Conservation (phyloP, 2,329 filamentous ascomycete species). For the Arthrocladium fulminans region DNA sequence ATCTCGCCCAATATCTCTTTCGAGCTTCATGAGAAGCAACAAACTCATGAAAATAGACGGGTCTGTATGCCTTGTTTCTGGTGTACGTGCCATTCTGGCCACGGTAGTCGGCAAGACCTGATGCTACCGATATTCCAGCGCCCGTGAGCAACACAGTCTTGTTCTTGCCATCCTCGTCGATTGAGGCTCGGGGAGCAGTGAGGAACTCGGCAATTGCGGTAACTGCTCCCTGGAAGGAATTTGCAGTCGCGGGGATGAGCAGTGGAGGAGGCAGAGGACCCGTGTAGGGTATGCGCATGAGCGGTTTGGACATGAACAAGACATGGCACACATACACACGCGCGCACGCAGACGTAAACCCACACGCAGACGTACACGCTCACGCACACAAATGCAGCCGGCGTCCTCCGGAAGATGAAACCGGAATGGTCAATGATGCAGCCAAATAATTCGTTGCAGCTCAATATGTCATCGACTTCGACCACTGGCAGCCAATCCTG, state of each 20-base stretch:
- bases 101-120: conserved; percentile 85
- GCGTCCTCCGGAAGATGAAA: not conserved
- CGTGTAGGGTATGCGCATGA: conserved; percentile 87
- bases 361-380: too few relatives aligned
- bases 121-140: conserved; percentile 87
- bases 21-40: conserved; percentile 68
- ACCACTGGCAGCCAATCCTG: not conserved
- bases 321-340: conserved; percentile 23
- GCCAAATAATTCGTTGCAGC: not conserved
- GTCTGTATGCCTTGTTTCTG: conserved; percentile 79
- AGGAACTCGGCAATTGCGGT: conserved; percentile 71
- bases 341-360: not conserved
- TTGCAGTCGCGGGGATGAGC: conserved; percentile 64
- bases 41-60: conserved; percentile 92
- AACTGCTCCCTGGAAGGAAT: conserved; percentile 62
- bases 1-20: conserved; percentile 92
- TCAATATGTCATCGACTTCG: conserved; percentile 1
- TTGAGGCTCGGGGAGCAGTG: conserved; percentile 41
- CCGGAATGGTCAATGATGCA: not conserved
- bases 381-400: too few relatives aligned
- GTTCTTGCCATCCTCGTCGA: conserved; percentile 27
- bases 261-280: conserved; percentile 66
- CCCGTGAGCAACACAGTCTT: conserved; percentile 61
- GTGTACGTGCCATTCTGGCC: conserved; percentile 86
- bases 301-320: conserved; percentile 55